Conservation (phyloP, 2,329 filamentous ascomycete genomes). For the Byssothecium circinans region DNA sequence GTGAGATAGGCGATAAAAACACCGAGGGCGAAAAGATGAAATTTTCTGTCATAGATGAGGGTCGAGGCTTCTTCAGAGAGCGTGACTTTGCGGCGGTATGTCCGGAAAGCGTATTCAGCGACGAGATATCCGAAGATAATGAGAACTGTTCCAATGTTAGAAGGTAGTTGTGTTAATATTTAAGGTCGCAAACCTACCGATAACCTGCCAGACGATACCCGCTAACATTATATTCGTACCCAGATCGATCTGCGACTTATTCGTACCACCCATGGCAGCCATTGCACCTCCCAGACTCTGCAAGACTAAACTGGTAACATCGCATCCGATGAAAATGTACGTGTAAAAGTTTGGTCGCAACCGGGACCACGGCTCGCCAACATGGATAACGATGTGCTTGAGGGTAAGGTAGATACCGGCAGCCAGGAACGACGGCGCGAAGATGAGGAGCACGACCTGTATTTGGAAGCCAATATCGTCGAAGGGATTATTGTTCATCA, state of each 20-base stretch:
- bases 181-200: slow-evolving; percentile 37
- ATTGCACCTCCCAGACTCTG: slow-evolving; percentile 60
- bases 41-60: slow-evolving; percentile 16
- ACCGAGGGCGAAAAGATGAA: slow-evolving; percentile 26
- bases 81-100: slow-evolving; percentile 18
- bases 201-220: slow-evolving; percentile 59
- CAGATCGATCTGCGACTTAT: slow-evolving; percentile 39
- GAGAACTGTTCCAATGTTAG: slow-evolving; percentile 25
- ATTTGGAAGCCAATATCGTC: slow-evolving; percentile 50
- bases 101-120: slow-evolving; percentile 35
- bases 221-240: slow-evolving; percentile 60
- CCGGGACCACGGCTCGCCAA: slow-evolving; percentile 45
- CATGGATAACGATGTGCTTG: slow-evolving; percentile 57
- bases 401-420: slow-evolving; percentile 59
- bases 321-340: slow-evolving; percentile 60
- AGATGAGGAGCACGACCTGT: slow-evolving; percentile 58
- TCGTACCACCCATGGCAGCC: slow-evolving; percentile 51
- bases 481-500: slow-evolving; percentile 57
- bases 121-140: slow-evolving; percentile 50
- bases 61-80: slow-evolving; percentile 13
- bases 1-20: slow-evolving; percentile 44
- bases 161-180: background rate
- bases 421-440: slow-evolving; percentile 59
- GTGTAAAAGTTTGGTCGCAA: slow-evolving; percentile 51
- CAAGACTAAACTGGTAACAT: slow-evolving; percentile 57